A percentile compares a stretch with the other conserved stretches of the same genome.
These are phyloP conservation scores for Cucurbita maxima DNA, from an alignment of 306 rosid genomes.

Conservation along the genomic window DNA sequence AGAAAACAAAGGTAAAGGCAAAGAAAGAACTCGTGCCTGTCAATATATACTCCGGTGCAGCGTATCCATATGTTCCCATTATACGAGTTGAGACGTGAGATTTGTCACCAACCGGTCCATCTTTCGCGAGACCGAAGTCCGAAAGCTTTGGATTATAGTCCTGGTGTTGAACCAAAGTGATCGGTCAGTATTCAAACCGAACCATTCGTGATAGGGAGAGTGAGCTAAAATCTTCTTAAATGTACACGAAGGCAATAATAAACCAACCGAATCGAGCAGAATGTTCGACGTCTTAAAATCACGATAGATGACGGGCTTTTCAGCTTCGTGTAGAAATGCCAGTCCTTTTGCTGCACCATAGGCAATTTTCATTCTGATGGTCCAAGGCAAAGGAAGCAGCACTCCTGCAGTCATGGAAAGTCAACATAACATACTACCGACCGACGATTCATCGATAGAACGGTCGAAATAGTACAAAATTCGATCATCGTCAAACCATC, in stretches of 20 bases:
- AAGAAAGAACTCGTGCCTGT: slow-evolving; percentile 36
- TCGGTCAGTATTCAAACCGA: background rate
- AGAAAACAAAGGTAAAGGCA: background rate
- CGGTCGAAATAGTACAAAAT: background rate
- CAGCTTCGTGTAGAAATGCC: slow-evolving; percentile 94
- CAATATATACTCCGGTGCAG: slow-evolving; percentile 95
- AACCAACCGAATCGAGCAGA: slow-evolving; percentile 63
- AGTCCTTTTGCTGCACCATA: slow-evolving; percentile 93
- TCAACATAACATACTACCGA: background rate
- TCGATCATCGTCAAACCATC: background rate
- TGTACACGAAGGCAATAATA: background rate
- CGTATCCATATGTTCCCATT: slow-evolving; percentile 98
- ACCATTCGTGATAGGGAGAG: background rate
- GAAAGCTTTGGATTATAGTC: slow-evolving; percentile 94
- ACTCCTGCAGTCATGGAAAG: slow-evolving; percentile 37
- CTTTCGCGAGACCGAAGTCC: slow-evolving; percentile 93
- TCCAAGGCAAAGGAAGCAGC: slow-evolving; percentile 89
- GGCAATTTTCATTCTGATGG: slow-evolving; percentile 93
- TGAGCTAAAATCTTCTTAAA: background rate
- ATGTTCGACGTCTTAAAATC: slow-evolving; percentile 94
- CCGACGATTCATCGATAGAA: background rate
- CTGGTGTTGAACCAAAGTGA: slow-evolving; percentile 22
- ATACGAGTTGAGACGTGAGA: slow-evolving; percentile 93
- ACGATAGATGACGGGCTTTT: slow-evolving; percentile 93
- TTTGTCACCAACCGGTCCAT: slow-evolving; percentile 91